These are phyloP conservation scores for Rosa chinensis DNA, from an alignment of 306 rosid genomes.

Conservation along the genomic window DNA sequence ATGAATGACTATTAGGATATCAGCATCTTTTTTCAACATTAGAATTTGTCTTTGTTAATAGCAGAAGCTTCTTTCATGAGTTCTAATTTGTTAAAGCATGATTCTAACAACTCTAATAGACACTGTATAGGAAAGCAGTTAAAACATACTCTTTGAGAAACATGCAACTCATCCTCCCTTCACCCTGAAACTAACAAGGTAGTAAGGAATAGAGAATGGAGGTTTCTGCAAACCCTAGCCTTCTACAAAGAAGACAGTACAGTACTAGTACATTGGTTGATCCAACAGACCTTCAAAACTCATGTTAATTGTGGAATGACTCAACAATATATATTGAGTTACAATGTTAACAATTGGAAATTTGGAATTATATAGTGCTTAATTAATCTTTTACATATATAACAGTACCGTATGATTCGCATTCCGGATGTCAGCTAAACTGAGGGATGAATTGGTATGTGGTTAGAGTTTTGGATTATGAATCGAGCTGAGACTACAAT, in stretches of 20 bases:
- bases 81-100: background rate
- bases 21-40: background rate
- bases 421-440: background rate
- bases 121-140: background rate
- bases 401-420: background rate
- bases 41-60: background rate
- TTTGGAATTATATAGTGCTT: too few relatives aligned
- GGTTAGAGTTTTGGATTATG: background rate
- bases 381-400: too few relatives aligned
- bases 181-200: background rate
- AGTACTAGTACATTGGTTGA: background rate
- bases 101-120: background rate
- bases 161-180: background rate
- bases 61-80: background rate
- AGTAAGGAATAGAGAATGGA: background rate
- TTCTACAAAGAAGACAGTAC: background rate
- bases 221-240: background rate
- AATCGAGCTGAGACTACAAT: background rate
- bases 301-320: background rate
- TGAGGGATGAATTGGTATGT: background rate
- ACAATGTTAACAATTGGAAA: too few relatives aligned
- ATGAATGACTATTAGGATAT: background rate
- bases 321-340: too few relatives aligned
- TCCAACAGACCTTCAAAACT: background rate
- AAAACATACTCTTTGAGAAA: background rate